Conservation (phyloP, 805 yeast species). For the Monosporozyma solicola region DNA sequence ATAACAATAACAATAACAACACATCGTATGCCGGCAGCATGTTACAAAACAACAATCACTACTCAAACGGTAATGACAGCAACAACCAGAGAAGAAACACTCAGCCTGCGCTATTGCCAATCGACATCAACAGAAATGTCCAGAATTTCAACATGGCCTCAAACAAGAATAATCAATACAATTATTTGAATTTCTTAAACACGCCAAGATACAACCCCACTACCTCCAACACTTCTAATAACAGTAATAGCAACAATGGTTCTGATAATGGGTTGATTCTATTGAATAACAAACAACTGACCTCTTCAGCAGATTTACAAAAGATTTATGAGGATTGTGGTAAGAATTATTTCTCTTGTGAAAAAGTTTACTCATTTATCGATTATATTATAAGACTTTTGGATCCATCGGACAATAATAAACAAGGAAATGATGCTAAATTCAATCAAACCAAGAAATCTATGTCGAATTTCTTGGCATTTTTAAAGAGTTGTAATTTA, state of each 20-base stretch:
- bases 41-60: neutral
- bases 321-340: conserved; percentile 39
- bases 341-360: conserved; percentile 46
- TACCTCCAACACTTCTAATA: neutral
- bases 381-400: conserved; percentile 26
- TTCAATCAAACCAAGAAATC: conserved; percentile 5
- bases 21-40: neutral
- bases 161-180: conserved; percentile 3
- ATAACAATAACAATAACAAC: neutral
- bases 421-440: conserved; percentile 9
- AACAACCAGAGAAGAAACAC: conserved; percentile 4
- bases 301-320: conserved; percentile 49
- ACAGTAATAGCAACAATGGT: neutral
- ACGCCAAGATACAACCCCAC: conserved; percentile 1
- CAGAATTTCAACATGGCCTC: neutral
- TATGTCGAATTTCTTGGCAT: conserved; percentile 34
- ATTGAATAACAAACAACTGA: neutral
- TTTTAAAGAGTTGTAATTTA: conserved; percentile 37
- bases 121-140: neutral
- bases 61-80: neutral
- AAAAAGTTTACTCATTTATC: conserved; percentile 33
- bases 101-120: conserved; percentile 1
- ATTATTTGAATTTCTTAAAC: conserved; percentile 7
- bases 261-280: conserved; percentile 2
- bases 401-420: conserved; percentile 1